Evolutionary conservation across 148 eudicot species (phyloP), one percentile per base, ranked within the genome.

Genomic region (Cornus controversa): DNA sequence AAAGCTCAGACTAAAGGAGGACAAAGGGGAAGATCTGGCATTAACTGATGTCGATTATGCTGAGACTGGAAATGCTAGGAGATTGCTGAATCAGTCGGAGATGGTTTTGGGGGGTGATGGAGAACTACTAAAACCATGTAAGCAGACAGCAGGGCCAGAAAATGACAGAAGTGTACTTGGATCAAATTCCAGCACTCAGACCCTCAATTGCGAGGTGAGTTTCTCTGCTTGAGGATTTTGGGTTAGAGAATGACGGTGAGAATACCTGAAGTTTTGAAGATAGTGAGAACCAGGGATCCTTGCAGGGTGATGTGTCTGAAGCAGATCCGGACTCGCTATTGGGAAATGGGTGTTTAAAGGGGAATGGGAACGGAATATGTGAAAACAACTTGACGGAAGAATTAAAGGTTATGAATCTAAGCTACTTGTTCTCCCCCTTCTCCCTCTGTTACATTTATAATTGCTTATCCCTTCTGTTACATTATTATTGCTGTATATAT

Each of bases 161-260:
- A 77, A 76, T 65, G 69, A 66, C 6, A 74, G 37, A 29, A 66
- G 27, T 62, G 25, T 42, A 65, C 66, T 81, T 74, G 80, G 72
- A 42, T 68, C 87, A 70, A 75, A 64, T 71, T 75, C 80, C 67
- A 26, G 81, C 79, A 73, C 69, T 71, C 80, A 87, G 71, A 78
- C 75, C 72, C 76, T 77, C 42, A 81, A 69, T 78, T 34, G 77
- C 68, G 84, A 91, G 94, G 94, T 91, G 85, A 85, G 90, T 90
- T 82, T 70, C 72, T 85, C 65, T 80, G 76, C 77, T 71, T 78
- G 87, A 82, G 69, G 90, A 82, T 77, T 82, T 83, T 87, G 84
- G 83, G 77, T 81, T 80, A 79, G 78, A 58, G 73, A 81, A 77
- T 75, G 80, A 76, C 81, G 78, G 79, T 80, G 77, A 82, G 76